Percentiles rank a stretch among this genome's conserved stretches.
Evolutionary conservation across 2,329 filamentous ascomycete species (phyloP).

Genomic region (Immersiporthe knoxdaviesiana): DNA sequence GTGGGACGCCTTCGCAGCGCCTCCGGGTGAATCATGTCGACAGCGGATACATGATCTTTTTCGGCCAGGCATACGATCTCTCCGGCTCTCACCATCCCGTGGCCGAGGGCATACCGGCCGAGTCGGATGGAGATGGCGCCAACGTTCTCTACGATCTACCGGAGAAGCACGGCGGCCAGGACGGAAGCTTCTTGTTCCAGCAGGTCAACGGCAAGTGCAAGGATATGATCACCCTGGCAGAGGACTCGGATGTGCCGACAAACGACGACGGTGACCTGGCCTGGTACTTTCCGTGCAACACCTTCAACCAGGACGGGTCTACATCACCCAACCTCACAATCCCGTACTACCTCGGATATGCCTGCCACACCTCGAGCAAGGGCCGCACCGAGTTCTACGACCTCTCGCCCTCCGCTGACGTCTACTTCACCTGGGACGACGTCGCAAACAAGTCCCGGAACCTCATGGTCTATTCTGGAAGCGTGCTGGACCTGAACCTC

Average conservation of each 20-base stretch:
- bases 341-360: conserved; percentile 80
- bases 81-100: conserved; percentile 75
- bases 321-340: conserved; percentile 72
- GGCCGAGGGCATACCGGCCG: conserved; percentile 73
- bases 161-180: conserved; percentile 80
- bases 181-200: conserved; percentile 96
- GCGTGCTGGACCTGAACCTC: conserved; percentile 87
- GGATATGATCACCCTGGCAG: conserved; percentile 74
- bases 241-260: conserved; percentile 77
- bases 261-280: conserved; percentile 74
- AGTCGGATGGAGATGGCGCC: conserved; percentile 52
- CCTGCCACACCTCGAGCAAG: conserved; percentile 77
- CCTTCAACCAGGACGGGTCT: conserved; percentile 94
- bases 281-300: conserved; percentile 95
- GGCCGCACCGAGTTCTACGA: conserved; percentile 77
- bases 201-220: conserved; percentile 99
- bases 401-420: conserved; percentile 74
- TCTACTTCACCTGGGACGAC: conserved; percentile 96
- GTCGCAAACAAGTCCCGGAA: conserved; percentile 88
- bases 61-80: conserved; percentile 88
- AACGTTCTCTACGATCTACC: conserved; percentile 90
- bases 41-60: conserved; percentile 90
- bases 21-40: conserved; percentile 83
- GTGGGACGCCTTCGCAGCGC: conserved; percentile 70
- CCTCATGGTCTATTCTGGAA: conserved; percentile 90